A percentile compares a stretch with the other conserved stretches of the same genome.
phyloP scores from a whole-genome alignment of 2,329 filamentous ascomycete species.

The Rhytidhysteron rufulum region DNA sequence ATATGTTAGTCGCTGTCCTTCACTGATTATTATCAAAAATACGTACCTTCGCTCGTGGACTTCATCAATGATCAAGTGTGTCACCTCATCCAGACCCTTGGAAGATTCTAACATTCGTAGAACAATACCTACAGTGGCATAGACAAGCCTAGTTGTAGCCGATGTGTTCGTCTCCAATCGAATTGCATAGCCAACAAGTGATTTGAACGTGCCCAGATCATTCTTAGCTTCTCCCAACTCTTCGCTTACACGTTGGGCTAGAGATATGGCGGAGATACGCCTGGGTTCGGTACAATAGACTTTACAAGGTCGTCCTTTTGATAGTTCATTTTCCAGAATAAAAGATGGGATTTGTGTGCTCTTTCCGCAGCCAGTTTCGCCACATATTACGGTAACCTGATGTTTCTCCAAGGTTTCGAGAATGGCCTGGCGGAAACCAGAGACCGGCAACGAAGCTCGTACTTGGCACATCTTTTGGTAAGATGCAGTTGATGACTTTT shows the following conservation, averaged over 20 bases:
- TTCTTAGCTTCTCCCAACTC: conserved; percentile 82
- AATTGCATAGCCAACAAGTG: conserved; percentile 91
- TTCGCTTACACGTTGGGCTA: conserved; percentile 89
- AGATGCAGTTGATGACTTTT: conserved; percentile 47
- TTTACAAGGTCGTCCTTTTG: conserved; percentile 76
- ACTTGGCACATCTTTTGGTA: conserved; percentile 77
- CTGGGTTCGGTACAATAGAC: conserved; percentile 94
- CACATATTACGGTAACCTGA: conserved; percentile 89
- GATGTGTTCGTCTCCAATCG: conserved; percentile 84
- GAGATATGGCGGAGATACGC: conserved; percentile 91
- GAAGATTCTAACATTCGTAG: conserved; percentile 94
- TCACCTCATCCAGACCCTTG: conserved; percentile 81
- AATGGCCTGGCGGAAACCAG: conserved; percentile 75
- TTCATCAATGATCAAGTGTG: conserved; percentile 93
- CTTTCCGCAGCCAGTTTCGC: conserved; percentile 95
- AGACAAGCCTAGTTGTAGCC: conserved; percentile 78
- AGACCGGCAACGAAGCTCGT: conserved; percentile 84
- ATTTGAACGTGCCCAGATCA: conserved; percentile 77
- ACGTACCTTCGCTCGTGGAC: conserved; percentile 75
- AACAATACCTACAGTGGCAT: conserved; percentile 87
- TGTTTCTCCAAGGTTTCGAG: conserved; percentile 71
- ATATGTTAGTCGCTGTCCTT: conserved; percentile 9
- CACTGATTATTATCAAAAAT: background rate
- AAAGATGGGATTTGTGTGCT: conserved; percentile 97
- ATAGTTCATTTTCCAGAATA: conserved; percentile 82